Conservation (phyloP, 352 stramenopile genomes). For the Globisporangium megalacanthum region DNA sequence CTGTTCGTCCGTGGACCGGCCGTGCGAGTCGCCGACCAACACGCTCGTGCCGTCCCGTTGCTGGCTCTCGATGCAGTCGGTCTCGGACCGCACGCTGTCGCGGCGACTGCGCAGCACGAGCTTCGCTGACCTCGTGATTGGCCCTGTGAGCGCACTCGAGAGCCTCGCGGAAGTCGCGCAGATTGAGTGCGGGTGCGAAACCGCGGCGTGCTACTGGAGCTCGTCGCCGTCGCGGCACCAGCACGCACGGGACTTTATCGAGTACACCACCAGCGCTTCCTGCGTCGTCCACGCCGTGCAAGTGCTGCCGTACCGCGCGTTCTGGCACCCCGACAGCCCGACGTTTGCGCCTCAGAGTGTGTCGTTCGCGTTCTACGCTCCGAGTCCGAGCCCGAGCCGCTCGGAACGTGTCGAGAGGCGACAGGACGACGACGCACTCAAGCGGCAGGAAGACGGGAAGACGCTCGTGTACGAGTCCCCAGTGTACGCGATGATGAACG, state of each 20-base stretch:
- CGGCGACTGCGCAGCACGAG: conserved; percentile 5
- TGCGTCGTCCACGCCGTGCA: conserved; percentile 44
- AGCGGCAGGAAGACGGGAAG: background rate
- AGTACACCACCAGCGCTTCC: conserved; percentile 42
- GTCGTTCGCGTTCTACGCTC: conserved; percentile 51
- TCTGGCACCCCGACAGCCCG: conserved; percentile 67
- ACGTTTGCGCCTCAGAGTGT: conserved; percentile 58
- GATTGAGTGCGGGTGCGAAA: conserved; percentile 64
- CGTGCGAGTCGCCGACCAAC: conserved; percentile 26
- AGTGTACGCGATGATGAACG: conserved; percentile 41
- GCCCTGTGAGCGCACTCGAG: conserved; percentile 19
- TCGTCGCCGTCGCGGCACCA: conserved; percentile 14
- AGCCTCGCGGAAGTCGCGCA: conserved; percentile 41
- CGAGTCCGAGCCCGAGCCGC: background rate
- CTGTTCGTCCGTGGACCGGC: conserved; percentile 28
- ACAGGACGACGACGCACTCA: conserved; percentile 6
- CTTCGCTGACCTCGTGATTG: background rate
- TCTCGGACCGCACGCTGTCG: conserved; percentile 26
- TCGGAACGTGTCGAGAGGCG: too few species aligned
- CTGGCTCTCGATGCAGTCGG: conserved; percentile 22
- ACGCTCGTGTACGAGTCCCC: conserved; percentile 40
- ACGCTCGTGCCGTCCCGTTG: conserved; percentile 29
- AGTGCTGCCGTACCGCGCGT: conserved; percentile 69
- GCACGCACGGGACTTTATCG: conserved; percentile 47
- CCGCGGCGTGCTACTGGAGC: conserved; percentile 59